phyloP scores from a whole-genome alignment of 2,329 filamentous ascomycete species.

The Didymella lethalis region DNA sequence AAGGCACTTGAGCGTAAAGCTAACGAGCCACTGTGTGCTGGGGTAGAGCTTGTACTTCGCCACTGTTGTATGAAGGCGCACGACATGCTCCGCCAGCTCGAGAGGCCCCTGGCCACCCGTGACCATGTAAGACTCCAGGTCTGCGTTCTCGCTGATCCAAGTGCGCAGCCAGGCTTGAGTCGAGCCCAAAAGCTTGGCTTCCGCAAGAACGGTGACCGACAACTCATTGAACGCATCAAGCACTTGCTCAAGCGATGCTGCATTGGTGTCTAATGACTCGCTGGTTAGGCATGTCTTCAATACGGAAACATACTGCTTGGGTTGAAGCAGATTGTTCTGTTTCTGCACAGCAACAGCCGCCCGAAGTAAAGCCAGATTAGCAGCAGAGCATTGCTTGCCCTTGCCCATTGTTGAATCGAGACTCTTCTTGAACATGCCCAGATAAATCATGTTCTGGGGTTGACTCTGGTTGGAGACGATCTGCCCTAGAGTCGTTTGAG shows the following conservation, averaged over 20 bases:
- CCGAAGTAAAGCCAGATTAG: conserved; percentile 37
- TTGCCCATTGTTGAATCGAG: conserved; percentile 32
- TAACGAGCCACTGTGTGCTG: conserved; percentile 31
- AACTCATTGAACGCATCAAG: conserved; percentile 44
- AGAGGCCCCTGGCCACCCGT: conserved; percentile 16
- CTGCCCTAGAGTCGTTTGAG: conserved; percentile 38
- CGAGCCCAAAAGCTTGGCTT: conserved; percentile 27
- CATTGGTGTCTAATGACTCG: conserved; percentile 15
- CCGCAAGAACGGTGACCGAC: conserved; percentile 26
- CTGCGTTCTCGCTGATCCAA: conserved; percentile 34
- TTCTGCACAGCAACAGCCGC: conserved; percentile 38
- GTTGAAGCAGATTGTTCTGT: conserved; percentile 30
- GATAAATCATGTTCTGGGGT: conserved; percentile 42
- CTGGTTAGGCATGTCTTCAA: conserved; percentile 33
- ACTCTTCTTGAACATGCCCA: conserved; percentile 38
- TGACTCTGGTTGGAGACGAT: conserved; percentile 47
- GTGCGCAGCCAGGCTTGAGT: conserved; percentile 30
- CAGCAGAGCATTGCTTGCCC: conserved; percentile 30
- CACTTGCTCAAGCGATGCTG: conserved; percentile 25
- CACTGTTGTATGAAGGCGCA: conserved; percentile 31
- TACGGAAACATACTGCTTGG: conserved; percentile 34
- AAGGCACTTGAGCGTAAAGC: conserved; percentile 34
- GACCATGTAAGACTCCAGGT: conserved; percentile 31
- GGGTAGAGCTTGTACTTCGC: conserved; percentile 38
- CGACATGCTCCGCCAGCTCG: conserved; percentile 29